Evolutionary conservation across 176 grass and related monocot species (phyloP).

Genomic region (Cenchrus americanus): DNA sequence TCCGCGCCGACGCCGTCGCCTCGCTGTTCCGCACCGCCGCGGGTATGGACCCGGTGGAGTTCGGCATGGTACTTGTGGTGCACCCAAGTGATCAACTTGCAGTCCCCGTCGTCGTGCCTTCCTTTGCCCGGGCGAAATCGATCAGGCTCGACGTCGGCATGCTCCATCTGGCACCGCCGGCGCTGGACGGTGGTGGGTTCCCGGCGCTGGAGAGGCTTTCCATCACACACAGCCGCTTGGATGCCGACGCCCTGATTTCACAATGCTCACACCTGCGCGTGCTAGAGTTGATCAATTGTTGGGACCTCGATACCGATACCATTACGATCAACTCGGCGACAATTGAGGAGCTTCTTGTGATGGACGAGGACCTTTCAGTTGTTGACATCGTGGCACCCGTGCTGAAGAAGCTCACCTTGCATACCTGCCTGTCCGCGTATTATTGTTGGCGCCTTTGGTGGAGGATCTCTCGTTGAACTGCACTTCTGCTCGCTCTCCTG

Average conservation of each 20-base stretch:
- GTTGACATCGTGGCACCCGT: background rate
- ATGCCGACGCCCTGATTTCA: no score
- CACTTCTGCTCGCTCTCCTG: fast-evolving
- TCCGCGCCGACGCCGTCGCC: background rate
- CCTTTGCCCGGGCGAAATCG: background rate
- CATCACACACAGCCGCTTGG: background rate
- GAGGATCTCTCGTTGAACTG: background rate
- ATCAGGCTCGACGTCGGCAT: background rate
- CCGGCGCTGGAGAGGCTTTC: background rate
- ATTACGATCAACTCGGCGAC: background rate
- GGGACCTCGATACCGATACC: background rate
- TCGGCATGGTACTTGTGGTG: background rate
- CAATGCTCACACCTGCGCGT: no score
- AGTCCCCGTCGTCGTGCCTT: background rate
- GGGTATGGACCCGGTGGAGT: background rate
- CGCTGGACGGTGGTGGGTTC: background rate
- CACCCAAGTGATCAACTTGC: fast-evolving
- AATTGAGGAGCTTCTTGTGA: no score
- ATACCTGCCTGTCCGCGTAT: fast-evolving
- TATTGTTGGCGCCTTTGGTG: background rate
- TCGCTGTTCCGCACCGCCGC: conserved; percentile 5
- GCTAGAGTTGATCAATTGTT: no score
- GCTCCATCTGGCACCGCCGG: background rate
- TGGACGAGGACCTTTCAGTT: background rate
- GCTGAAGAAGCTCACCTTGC: background rate